phyloP scores from a whole-genome alignment of 2,329 filamentous ascomycete species.

The Xylariomycetidae sp. region DNA sequence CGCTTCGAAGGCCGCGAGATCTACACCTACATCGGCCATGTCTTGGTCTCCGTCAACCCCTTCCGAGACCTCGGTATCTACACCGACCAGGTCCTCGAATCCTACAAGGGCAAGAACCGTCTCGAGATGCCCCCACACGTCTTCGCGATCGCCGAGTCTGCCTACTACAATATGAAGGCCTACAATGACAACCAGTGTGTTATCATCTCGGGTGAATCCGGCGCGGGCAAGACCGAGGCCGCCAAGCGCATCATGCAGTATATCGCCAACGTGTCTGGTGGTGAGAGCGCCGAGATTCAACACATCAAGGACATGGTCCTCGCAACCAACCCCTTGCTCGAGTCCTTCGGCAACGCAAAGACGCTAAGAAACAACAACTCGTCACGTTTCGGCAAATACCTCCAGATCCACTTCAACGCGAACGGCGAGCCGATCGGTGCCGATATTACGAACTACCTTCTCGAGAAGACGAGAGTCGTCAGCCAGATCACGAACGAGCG shows the following conservation, averaged over 20 bases:
- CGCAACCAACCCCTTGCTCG: slow-evolving; percentile 92
- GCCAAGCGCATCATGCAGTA: slow-evolving; percentile 99
- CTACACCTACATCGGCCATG: slow-evolving; percentile 99
- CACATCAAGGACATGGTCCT: slow-evolving; percentile 99
- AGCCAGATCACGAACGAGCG: slow-evolving; percentile 93
- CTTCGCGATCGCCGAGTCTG: slow-evolving; percentile 90
- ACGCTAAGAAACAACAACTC: slow-evolving; percentile 98
- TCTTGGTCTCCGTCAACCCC: slow-evolving; percentile 96
- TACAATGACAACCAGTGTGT: slow-evolving; percentile 99
- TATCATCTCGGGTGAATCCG: slow-evolving; percentile 97
- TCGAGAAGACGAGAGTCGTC: slow-evolving; percentile 92
- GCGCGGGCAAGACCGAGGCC: slow-evolving; percentile 96
- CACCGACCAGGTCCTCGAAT: slow-evolving; percentile 86
- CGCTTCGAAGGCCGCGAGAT: slow-evolving; percentile 96
- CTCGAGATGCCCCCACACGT: slow-evolving; percentile 94
- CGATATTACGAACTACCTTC: slow-evolving; percentile 95
- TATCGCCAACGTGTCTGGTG: slow-evolving; percentile 93
- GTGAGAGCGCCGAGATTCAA: slow-evolving; percentile 78
- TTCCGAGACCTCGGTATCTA: slow-evolving; percentile 98
- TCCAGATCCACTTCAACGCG: slow-evolving; percentile 92
- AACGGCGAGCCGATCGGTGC: slow-evolving; percentile 90
- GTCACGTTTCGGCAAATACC: slow-evolving; percentile 95
- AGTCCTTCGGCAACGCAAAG: slow-evolving; percentile 98
- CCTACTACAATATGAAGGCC: slow-evolving; percentile 99
- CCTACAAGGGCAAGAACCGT: slow-evolving; percentile 94